Base-by-base conservation (phyloP, 371 early-diverging fungal genomes). In the Zancudomyces culisetae region DNA sequence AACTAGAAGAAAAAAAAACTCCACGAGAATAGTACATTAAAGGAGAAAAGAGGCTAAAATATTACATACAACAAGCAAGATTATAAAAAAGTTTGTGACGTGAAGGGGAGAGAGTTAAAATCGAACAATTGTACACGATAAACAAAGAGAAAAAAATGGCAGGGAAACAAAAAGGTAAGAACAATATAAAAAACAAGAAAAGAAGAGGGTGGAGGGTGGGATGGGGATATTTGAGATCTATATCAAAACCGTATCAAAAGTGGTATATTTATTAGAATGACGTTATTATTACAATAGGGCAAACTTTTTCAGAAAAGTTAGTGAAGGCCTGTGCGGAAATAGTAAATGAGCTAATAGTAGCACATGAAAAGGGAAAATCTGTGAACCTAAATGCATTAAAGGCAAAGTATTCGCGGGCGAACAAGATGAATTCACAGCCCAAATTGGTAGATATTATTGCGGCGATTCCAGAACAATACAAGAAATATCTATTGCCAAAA, bases 371-470 rank as follows among this genome's bases (percentile, higher is more conserved):
- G 1, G 77, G 79, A 48, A 80, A 78, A 56, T 81, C 85, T 42
- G 77, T 89, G 55, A 94, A 93, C 62, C 73, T 97, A 43, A 93
- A 90, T 60, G 86, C 76, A 18, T 60, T 97, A 15, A 87, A 85
- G 56, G 72, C 76, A 49, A 75, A 76, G 51, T 72, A 83, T 43
- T 70, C 93, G 13, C 72, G 82, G 27, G 73, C 75, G 55, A 79
- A 90, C 69, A 85, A 80, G 59, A 72, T 94, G 12, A 72, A 73
- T 43, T 76, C 80, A 43, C 90, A 87, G 62, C 99, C 99, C 2
- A 84, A 87, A 53, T 77, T 98, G 18, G 93, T 94, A n/a, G 99
- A 99, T 65, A 98, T 99, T 48, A 93, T 99, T 52, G 87, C 96
- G 10, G 93, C 92, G 21, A 95, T 99, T 54, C 99, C 99, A 0